Conservation (phyloP, 2,329 filamentous ascomycete genomes). For the Colletotrichum melonis region DNA sequence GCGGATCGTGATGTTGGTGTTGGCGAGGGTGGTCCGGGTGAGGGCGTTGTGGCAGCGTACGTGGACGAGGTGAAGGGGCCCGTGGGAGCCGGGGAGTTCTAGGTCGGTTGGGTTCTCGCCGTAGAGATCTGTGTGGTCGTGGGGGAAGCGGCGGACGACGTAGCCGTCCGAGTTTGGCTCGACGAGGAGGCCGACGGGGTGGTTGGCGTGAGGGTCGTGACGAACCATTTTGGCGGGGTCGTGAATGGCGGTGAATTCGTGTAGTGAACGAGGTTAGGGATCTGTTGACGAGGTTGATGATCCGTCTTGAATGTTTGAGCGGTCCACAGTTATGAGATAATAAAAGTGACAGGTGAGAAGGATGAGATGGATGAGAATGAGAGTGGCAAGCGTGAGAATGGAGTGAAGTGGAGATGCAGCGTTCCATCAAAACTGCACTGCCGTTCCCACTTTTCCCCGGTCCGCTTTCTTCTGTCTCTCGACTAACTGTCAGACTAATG, state of each 20-base stretch:
- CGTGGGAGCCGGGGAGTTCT: background rate
- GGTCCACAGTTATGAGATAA: background rate
- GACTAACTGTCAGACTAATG: background rate
- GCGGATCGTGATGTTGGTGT: too few species aligned
- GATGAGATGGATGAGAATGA: background rate
- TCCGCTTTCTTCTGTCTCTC: background rate
- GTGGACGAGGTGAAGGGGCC: background rate
- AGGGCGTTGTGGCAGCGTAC: slow-evolving; percentile 4
- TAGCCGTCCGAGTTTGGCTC: slow-evolving; percentile 4
- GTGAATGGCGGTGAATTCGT: background rate
- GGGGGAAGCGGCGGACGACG: slow-evolving; percentile 15
- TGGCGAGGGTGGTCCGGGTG: background rate
- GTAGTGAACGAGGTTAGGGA: background rate
- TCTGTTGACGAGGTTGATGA: background rate
- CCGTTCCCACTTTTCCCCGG: background rate
- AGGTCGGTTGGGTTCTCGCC: slow-evolving; percentile 2
- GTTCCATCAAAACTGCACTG: background rate
- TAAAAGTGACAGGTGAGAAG: too few species aligned
- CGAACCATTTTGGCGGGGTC: background rate
- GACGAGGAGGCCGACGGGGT: slow-evolving; percentile 2
- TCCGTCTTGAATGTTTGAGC: background rate
- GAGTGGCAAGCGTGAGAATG: background rate
- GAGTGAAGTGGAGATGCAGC: background rate
- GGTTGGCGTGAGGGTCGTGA: background rate
- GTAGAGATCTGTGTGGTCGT: background rate